A percentile compares a stretch with the other conserved stretches of the same genome.
Conservation (phyloP, 495 filamentous ascomycete species). For the Letharia columbiana region DNA sequence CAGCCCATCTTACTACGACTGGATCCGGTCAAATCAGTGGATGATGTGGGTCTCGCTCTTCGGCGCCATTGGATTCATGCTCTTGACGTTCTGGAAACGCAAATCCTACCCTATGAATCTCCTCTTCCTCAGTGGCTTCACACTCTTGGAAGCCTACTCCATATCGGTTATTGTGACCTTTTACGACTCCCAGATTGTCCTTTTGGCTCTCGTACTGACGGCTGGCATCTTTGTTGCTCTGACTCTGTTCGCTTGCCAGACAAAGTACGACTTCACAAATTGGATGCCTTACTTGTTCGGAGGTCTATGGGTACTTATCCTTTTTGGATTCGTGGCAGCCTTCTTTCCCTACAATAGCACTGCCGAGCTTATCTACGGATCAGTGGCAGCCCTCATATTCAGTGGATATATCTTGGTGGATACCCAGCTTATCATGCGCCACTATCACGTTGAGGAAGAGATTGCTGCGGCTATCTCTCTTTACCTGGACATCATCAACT, state of each 20-base stretch:
- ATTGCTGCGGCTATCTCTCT: slow-evolving; percentile 92
- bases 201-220: slow-evolving; percentile 85
- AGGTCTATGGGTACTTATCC: slow-evolving; percentile 74
- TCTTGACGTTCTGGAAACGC: slow-evolving; percentile 94
- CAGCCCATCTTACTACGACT: slow-evolving; percentile 65
- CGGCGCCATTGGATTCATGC: slow-evolving; percentile 71
- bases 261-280: slow-evolving; percentile 93
- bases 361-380: slow-evolving; percentile 75
- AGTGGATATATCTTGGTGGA: slow-evolving; percentile 90
- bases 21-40: slow-evolving; percentile 79
- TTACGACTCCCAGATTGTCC: slow-evolving; percentile 70
- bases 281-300: slow-evolving; percentile 97
- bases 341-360: slow-evolving; percentile 77
- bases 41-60: slow-evolving; percentile 79
- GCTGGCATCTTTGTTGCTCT: slow-evolving; percentile 88
- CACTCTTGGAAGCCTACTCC: slow-evolving; percentile 83
- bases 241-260: slow-evolving; percentile 92
- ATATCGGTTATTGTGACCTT: slow-evolving; percentile 86
- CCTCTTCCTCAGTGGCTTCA: slow-evolving; percentile 86
- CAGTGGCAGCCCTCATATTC: slow-evolving; percentile 76
- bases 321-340: slow-evolving; percentile 82
- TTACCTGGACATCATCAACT: slow-evolving; percentile 93
- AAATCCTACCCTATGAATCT: slow-evolving; percentile 95
- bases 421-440: slow-evolving; percentile 88
- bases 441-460: slow-evolving; percentile 97